phyloP scores from a whole-genome alignment of 768 basidiomycete species.

The Hydnum rufescens region DNA sequence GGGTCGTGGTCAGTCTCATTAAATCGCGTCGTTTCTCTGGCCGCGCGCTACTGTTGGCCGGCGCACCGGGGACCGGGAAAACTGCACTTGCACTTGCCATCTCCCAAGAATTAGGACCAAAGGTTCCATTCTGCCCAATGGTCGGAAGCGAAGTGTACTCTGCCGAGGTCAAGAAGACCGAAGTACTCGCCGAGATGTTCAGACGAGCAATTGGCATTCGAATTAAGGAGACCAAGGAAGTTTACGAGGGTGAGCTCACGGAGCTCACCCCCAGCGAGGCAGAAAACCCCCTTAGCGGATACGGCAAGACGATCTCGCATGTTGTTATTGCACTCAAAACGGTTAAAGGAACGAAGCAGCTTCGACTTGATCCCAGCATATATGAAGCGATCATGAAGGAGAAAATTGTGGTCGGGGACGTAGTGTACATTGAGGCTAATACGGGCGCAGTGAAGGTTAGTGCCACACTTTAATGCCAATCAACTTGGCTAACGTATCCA shows the following conservation, averaged over 20 bases:
- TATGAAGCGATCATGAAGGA: conserved; percentile 97
- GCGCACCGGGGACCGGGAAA: conserved; percentile 95
- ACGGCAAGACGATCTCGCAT: conserved; percentile 97
- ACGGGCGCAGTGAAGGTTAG: conserved; percentile 86
- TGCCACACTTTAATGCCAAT: background rate
- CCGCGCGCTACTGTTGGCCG: conserved; percentile 76
- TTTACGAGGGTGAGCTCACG: conserved; percentile 96
- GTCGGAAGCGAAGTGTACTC: conserved; percentile 95
- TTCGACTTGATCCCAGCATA: conserved; percentile 82
- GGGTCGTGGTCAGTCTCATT: conserved; percentile 73
- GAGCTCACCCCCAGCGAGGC: conserved; percentile 91
- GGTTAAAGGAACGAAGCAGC: conserved; percentile 80
- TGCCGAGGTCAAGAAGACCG: conserved; percentile 96
- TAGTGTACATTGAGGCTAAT: conserved; percentile 85
- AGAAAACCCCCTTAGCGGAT: conserved; percentile 92
- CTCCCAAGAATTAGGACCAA: conserved; percentile 80
- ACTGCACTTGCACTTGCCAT: conserved; percentile 93
- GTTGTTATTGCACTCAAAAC: conserved; percentile 94
- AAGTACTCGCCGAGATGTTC: conserved; percentile 88
- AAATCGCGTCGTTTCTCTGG: conserved; percentile 89
- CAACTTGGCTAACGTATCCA: background rate
- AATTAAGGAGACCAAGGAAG: conserved; percentile 98
- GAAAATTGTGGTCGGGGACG: conserved; percentile 89
- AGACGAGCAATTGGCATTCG: conserved; percentile 87
- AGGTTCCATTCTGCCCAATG: conserved; percentile 98